Base-by-base conservation (phyloP, 164 flowering plant genomes). In the Umbellularia californica region DNA sequence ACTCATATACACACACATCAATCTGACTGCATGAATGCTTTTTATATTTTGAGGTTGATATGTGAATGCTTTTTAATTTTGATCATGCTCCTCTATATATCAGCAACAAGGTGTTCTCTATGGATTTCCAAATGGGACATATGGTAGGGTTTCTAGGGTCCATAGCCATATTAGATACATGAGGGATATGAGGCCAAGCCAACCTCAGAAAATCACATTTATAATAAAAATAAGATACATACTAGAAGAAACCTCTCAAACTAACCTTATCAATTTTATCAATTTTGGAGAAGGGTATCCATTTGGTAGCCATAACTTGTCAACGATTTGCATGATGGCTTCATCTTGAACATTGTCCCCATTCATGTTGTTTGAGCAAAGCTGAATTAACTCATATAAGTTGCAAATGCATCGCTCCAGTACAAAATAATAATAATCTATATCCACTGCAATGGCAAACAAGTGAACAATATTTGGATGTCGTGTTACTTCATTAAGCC, bases 391-490 rank as follows among this genome's bases (percentile, higher is more conserved):
- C 69, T 92, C 97, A 82, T 84, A 70, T 65, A 94, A 83, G 83
- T 84, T 91, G 78, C 96, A 92, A 41, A 77, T 77, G 77, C 99
- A 93, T 17, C 92, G 92, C 85, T 95, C 99, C 75, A 95, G 80
- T 12, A 92, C 76, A 69, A 95, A 87, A 81, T 95, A 95, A 15
- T 90, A 90, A 86, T 92, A 95, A 82, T 93, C 90, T 67, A 80
- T 74, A 84, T 95, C 99, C 82, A 77, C 81, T 78, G 91, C 99
- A 74, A 90, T 89, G 20, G 96, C 95, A 78, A 87, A 87, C 92
- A 89, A 91, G 27, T 97, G 81, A 76, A 95, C 96, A 74, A 93
- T 90, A 79, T 93, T 95, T 74, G 93, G 96, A 85, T 95, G 99
- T 20, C 47, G 47, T 2, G 91, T 96, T 74, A 98, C 93, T 47